Percentiles rank a stretch among this genome's conserved stretches.
Conservation (phyloP, 2,329 filamentous ascomycete genomes). For the Ilyonectria destructans region DNA sequence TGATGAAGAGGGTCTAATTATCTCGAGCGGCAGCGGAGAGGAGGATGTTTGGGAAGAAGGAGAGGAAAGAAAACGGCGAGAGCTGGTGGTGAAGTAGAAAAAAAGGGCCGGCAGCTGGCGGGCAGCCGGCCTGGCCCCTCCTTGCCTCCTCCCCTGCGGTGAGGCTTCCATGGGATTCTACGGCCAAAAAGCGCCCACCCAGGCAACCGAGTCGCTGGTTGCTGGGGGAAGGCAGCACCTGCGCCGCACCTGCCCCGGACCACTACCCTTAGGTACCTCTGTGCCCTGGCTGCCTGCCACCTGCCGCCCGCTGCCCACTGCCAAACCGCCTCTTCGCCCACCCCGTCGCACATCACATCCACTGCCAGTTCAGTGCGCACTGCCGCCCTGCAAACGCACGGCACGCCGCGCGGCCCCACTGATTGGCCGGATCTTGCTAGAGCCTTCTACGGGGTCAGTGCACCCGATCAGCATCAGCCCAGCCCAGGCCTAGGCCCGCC, state of each 20-base stretch:
- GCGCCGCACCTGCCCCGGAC: constrained; percentile 15
- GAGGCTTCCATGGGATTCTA: constrained; percentile 66
- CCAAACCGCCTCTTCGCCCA: constrained; percentile 6
- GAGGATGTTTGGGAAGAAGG: constrained; percentile 41
- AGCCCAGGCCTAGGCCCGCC: background rate
- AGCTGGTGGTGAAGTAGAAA: constrained; percentile 54
- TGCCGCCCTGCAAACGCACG: constrained; percentile 24
- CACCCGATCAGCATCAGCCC: constrained; percentile 20
- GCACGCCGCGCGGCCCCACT: constrained; percentile 28
- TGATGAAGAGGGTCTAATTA: constrained; percentile 41
- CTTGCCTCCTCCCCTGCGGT: constrained; percentile 50
- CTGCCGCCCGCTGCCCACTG: constrained; percentile 1
- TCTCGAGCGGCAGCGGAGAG: constrained; percentile 45
- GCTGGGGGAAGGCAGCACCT: constrained; percentile 10
- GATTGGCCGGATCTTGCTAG: constrained; percentile 46
- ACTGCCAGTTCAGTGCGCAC: constrained; percentile 18
- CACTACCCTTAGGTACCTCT: background rate
- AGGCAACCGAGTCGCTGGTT: constrained; percentile 24
- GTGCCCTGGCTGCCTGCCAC: background rate
- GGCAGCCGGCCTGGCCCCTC: constrained; percentile 43
- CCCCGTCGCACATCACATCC: constrained; percentile 5
- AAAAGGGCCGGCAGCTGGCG: constrained; percentile 51
- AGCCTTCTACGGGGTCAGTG: constrained; percentile 41
- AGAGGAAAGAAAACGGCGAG: constrained; percentile 45
- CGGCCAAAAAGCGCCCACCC: constrained; percentile 50